Evolutionary conservation across 2,329 filamentous ascomycete genomes (phyloP).

Genomic region (Aspergillus uvarum): DNA sequence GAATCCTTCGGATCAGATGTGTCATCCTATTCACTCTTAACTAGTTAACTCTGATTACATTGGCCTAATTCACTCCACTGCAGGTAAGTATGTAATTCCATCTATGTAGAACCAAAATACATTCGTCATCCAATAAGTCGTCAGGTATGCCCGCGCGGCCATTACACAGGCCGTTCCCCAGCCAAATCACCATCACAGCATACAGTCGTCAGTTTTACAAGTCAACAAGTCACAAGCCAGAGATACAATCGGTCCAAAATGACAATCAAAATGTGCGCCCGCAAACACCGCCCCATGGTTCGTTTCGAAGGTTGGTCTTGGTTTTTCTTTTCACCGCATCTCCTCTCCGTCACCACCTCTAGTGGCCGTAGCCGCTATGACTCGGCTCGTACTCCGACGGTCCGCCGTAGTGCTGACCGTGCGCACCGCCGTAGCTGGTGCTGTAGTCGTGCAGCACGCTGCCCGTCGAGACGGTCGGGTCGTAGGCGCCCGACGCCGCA

Average conservation of each 20-base stretch:
- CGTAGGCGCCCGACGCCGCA: constrained; percentile 41
- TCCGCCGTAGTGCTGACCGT: constrained; percentile 35
- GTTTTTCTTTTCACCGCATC: constrained; percentile 12
- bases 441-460: constrained; percentile 43
- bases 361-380: constrained; percentile 27
- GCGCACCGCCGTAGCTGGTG: constrained; percentile 44
- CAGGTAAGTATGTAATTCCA: background rate
- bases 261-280: constrained; percentile 27
- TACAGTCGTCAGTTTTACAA: constrained; percentile 10
- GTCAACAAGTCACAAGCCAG: constrained; percentile 1
- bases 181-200: constrained; percentile 5
- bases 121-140: constrained; percentile 16
- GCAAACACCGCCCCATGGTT: constrained; percentile 34
- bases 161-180: too few relatives aligned
- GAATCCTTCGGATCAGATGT: background rate
- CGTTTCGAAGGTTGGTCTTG: constrained; percentile 12
- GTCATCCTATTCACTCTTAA: background rate
- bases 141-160: background rate
- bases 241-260: constrained; percentile 12
- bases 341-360: constrained; percentile 11
- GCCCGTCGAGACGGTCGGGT: constrained; percentile 37
- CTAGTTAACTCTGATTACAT: too few relatives aligned
- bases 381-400: constrained; percentile 25
- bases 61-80: too few relatives aligned
- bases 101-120: background rate